These are phyloP conservation scores for Geranium brycei DNA, from an alignment of 345 rosid genomes.

Conservation along the genomic window DNA sequence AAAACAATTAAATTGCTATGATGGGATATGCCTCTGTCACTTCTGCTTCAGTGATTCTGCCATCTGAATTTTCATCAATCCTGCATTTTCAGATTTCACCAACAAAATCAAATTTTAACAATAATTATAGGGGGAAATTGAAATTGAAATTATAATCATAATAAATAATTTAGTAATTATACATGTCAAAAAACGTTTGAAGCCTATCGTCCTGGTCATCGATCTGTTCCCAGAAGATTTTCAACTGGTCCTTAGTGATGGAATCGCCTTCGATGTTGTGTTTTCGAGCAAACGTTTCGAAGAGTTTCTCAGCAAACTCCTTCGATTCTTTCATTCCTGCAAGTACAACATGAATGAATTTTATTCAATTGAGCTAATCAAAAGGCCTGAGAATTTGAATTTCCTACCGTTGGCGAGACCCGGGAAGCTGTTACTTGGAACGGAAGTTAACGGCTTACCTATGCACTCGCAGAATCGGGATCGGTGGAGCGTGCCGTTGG, in stretches of 20 bases:
- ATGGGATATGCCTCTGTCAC: slow-evolving; percentile 17
- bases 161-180: background rate
- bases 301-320: slow-evolving; percentile 69
- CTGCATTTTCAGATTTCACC: slow-evolving; percentile 2
- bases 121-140: too few species aligned
- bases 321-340: slow-evolving; percentile 55
- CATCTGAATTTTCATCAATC: slow-evolving; percentile 64
- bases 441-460: slow-evolving; percentile 24
- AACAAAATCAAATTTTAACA: too few species aligned
- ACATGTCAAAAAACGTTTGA: slow-evolving; percentile 85
- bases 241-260: slow-evolving; percentile 53
- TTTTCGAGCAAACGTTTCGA: slow-evolving; percentile 55
- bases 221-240: slow-evolving; percentile 63
- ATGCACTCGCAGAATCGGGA: slow-evolving; percentile 72
- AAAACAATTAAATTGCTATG: too few species aligned
- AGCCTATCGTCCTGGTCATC: slow-evolving; percentile 74
- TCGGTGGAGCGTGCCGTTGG: slow-evolving; percentile 40
- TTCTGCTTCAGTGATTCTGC: slow-evolving; percentile 76
- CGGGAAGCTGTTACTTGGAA: background rate
- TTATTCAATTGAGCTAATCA: too few species aligned
- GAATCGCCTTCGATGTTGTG: slow-evolving; percentile 48
- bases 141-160: too few species aligned
- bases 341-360: slow-evolving; percentile 26
- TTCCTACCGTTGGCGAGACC: background rate
- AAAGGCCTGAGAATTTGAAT: background rate